A percentile compares a stretch with the other conserved stretches of the same genome.
Evolutionary conservation across 305 asterid genomes (phyloP).

Genomic region (Salvia sclarea): DNA sequence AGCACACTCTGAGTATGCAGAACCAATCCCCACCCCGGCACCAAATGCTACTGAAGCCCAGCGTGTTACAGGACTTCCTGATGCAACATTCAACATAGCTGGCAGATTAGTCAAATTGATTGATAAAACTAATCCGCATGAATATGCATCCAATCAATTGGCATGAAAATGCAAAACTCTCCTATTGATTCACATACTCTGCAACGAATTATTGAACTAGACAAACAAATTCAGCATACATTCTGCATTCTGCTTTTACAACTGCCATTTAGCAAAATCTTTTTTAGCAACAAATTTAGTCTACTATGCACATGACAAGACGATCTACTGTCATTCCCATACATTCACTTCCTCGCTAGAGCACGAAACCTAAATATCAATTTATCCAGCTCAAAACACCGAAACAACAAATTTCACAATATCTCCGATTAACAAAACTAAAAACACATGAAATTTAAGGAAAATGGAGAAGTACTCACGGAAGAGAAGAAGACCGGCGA

Average conservation of each 20-base stretch:
- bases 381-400: conserved; percentile 1
- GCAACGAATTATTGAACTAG: neutral
- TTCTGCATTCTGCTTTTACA: neutral
- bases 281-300: neutral
- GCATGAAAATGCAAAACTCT: neutral
- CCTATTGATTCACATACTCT: neutral
- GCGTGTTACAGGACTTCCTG: conserved; percentile 92
- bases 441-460: neutral
- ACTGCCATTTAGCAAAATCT: too few relatives aligned
- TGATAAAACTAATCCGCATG: neutral
- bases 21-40: conserved; percentile 89
- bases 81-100: conserved; percentile 28
- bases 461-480: conserved; percentile 50
- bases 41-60: conserved; percentile 94
- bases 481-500: conserved; percentile 71
- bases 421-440: neutral
- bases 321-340: conserved; percentile 13
- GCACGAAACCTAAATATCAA: neutral
- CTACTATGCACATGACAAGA: conserved; percentile 2
- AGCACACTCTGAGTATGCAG: conserved; percentile 85
- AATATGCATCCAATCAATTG: conserved; percentile 2
- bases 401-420: neutral
- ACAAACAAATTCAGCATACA: conserved; percentile 13
- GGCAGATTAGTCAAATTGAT: conserved; percentile 21
- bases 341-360: neutral